Base-by-base conservation (phyloP, 345 rosid genomes). In the Punica granatum region DNA sequence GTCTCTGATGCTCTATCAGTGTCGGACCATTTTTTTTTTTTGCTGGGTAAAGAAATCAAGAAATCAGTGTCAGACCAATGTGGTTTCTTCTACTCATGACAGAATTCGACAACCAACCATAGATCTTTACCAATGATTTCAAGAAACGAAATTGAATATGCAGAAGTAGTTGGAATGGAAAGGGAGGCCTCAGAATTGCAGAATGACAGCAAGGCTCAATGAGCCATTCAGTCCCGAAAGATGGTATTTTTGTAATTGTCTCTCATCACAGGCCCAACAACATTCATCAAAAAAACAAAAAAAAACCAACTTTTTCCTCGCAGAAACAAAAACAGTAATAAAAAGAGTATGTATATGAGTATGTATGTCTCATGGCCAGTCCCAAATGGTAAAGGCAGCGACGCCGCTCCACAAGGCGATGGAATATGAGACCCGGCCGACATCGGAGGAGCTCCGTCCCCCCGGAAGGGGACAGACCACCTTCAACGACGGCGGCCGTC, bases 151-250 rank as follows among this genome's bases (percentile, higher is more conserved):
- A 43, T 13, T 16, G 32, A 42, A 6, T 14, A 6, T 6, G 31
- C 41, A 19, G n/a, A n/a, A 9, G 7, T 13, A 25, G 28, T 16
- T 7, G 19, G 15, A 65, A 41, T 9, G 21, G n/a, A 18, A 6
- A 18, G 0, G 31, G 25, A 44, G 59, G 82, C 84, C 82, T 83
- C 82, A 80, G 86, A 83, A 78, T 80, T 78, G 82, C 84, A 83
- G 80, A 83, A 75, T 60, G 18, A 53, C 82, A 83, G 56, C 86
- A 80, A 76, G 74, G 84, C 80, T 73, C 53, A 1, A 25, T 41
- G 69, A 72, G 77, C 82, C 84, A 74, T 75, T 83, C 84, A 80
- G 86, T 83, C 84, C 84, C 82, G 80, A 83, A 83, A 80, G 84
- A 80, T 78, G 84, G 73, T 70, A 79, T 80, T 56, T 62, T 72